Base-by-base conservation (phyloP, 2,329 filamentous ascomycete genomes). In the Aureobasidium melanogenum region DNA sequence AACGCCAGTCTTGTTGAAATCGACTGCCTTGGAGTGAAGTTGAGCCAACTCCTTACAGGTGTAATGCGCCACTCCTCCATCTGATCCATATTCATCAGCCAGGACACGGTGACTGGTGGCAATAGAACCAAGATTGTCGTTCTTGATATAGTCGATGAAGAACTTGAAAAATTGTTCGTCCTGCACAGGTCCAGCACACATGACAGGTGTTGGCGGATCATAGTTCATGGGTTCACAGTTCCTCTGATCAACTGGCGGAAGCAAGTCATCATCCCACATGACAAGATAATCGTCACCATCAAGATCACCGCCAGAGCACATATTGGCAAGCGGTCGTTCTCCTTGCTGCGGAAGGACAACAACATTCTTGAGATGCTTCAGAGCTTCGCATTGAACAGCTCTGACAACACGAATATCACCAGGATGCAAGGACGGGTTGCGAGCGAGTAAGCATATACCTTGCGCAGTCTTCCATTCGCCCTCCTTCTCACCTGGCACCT, bases 261-360 rank as follows among this genome's bases (percentile, higher is more conserved):
- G 78, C 7, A 99, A 77, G 15, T 83, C 81, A 24, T 80, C 72
- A 66, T 99, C 92, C 93, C 94, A 99, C 48, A 97, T 88, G 5
- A 97, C 85, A 60, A 97, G 87, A 71, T 91, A 99, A 70, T 99
- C 94, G 68, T 99, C 94, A 0, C 94, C 94, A 69, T 99, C 94
- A 0, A 99, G 81, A 69, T 99, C 94, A 0, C 94, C 94, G 1
- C 94, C 94, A 4, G 94, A 96, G 65, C 94, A 91, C 93, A 97
- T 97, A 68, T 88, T 91, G 0, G 92, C 85, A 24, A 99, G 76
- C 64, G 96, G 91, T 17, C 88, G 81, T 69, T 97, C 91, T 0
- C 93, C 93, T 0, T 79, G 87, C 38, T 89, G 84, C 0, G 94
- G 90, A 52, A 99, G 87, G 0, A 97, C 91, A 1, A 97, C 87